phyloP scores from a whole-genome alignment of 441 rosid genomes.

The Manihot esculenta region DNA sequence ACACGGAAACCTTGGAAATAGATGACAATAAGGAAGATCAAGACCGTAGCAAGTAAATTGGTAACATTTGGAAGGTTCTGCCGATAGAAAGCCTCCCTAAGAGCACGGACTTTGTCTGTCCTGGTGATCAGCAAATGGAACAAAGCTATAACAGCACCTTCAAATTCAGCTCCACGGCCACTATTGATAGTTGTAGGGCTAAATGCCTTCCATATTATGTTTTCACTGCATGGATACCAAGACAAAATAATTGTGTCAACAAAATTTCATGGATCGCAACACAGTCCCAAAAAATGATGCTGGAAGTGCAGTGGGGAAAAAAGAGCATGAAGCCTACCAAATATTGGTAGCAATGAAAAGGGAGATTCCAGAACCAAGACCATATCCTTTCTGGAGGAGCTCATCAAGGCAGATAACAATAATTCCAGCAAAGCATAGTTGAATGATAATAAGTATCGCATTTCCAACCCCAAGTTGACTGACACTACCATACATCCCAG shows the following conservation, averaged over 20 bases:
- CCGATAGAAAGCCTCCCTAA: constrained; percentile 90
- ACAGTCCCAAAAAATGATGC: background rate
- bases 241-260: background rate
- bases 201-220: constrained; percentile 94
- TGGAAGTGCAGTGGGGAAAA: background rate
- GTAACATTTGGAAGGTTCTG: constrained; percentile 97
- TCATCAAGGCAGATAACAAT: constrained; percentile 90
- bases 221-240: constrained; percentile 47
- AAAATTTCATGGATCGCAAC: background rate
- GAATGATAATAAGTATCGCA: constrained; percentile 83
- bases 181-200: constrained; percentile 96
- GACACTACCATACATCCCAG: constrained; percentile 92
- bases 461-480: constrained; percentile 90
- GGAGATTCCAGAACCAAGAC: constrained; percentile 92
- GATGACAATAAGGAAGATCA: constrained; percentile 60
- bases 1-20: constrained; percentile 91
- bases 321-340: constrained; percentile 39
- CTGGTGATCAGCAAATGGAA: constrained; percentile 86
- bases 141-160: constrained; percentile 90
- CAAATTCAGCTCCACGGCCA: constrained; percentile 97
- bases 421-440: constrained; percentile 90
- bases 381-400: constrained; percentile 91
- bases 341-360: constrained; percentile 96
- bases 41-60: constrained; percentile 62
- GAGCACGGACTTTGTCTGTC: constrained; percentile 78